phyloP scores from a whole-genome alignment of 768 basidiomycete species.

The Russula olivacea region DNA sequence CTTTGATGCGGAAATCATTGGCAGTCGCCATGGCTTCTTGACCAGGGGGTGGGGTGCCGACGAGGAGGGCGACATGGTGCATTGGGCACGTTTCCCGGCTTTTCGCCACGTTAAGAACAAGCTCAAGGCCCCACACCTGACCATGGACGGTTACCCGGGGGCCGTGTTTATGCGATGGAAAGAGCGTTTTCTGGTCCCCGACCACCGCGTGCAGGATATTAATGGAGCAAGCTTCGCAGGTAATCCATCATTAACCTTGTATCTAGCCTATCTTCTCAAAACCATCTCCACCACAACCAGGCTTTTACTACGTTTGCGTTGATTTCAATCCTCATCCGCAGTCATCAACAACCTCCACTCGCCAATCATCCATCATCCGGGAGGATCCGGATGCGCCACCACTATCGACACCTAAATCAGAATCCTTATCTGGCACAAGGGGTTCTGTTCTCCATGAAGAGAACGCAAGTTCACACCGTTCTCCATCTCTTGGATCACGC shows the following conservation, averaged over 20 bases:
- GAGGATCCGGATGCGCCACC: slow-evolving; percentile 24
- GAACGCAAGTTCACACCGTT: slow-evolving; percentile 32
- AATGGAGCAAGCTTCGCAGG: slow-evolving; percentile 94
- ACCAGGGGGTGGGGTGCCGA: slow-evolving; percentile 89
- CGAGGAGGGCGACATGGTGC: slow-evolving; percentile 86
- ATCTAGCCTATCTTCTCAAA: neutral
- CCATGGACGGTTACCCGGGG: slow-evolving; percentile 73
- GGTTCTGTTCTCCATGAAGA: slow-evolving; percentile 31
- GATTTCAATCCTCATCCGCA: slow-evolving; percentile 70
- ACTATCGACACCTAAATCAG: slow-evolving; percentile 27
- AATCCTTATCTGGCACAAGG: slow-evolving; percentile 22
- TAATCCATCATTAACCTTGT: slow-evolving; percentile 30
- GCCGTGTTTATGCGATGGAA: slow-evolving; percentile 97
- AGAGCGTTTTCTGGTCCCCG: slow-evolving; percentile 92
- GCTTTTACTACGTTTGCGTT: slow-evolving; percentile 93
- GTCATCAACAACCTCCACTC: slow-evolving; percentile 34
- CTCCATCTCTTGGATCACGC: slow-evolving; percentile 46
- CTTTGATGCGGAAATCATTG: slow-evolving; percentile 95
- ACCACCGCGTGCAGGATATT: slow-evolving; percentile 89
- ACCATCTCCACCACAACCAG: slow-evolving; percentile 34
- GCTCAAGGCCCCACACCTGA: slow-evolving; percentile 69
- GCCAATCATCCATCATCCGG: slow-evolving; percentile 36
- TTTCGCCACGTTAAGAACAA: slow-evolving; percentile 79
- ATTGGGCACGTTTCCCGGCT: slow-evolving; percentile 91
- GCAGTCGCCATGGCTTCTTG: slow-evolving; percentile 82